Evolutionary conservation across 179 eudicot species (phyloP), one percentile per base, ranked within the genome.

Genomic region (Silene coronaria): DNA sequence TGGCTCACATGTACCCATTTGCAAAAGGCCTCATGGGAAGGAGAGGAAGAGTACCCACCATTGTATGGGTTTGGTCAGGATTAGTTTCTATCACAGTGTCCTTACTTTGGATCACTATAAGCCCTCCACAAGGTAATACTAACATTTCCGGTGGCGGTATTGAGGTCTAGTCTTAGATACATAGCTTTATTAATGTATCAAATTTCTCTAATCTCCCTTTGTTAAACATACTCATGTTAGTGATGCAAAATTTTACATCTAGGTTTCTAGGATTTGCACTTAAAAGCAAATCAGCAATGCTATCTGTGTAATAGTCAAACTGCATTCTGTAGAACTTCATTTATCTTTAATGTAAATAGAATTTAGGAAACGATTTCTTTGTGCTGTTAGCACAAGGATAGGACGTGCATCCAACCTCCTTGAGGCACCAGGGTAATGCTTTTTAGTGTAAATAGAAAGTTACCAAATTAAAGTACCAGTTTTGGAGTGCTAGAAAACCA

Each of bases 1-100:
- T 91, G 82, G 80, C 90, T 36, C 93, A 91, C 60, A 86, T 88
- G 89, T 88, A 88, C 74, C 96, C 96, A 2, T 90, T 90, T 51
- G 84, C 84, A 1, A 90, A 90, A 71, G 96, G 96, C 8, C 80
- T 90, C 60, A 90, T 83, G 88, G 96, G 96, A 51, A 86, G 88
- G 67, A 84, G 82, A 79, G 96, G 96, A 70, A 84, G 79, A 69
- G 76, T 87, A 74, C 88, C 96, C 7, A 88, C 96, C 4, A 90
- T 90, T 59, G 80, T 90, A 7, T 90, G 84, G 75, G 91, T 90
- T 3, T 90, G 96, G 96, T 59, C 91, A 0, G 92, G 91, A 34
- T 78, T 90, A 55, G 27, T 90, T 23, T 85, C 88, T 4, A 87
- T 90, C 46, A 90, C 89, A 0, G 82, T 90, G 0, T 87, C 92